phyloP scores from a whole-genome alignment of 2,329 filamentous ascomycete genomes.

The Diplodia corticola region DNA sequence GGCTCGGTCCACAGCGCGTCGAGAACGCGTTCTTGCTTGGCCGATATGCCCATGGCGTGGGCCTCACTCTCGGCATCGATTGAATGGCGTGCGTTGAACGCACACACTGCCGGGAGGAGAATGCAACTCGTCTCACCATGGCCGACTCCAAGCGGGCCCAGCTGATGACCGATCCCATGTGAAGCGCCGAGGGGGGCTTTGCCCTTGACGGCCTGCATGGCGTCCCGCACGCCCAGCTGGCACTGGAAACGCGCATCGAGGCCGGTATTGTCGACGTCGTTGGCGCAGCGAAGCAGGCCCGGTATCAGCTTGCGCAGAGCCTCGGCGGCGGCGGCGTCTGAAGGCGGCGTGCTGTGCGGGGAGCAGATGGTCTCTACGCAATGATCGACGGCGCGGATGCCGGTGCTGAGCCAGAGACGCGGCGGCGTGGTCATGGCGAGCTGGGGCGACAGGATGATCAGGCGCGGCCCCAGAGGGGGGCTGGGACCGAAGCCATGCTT shows the following conservation, averaged over 20 bases:
- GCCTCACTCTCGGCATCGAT: constrained; percentile 28
- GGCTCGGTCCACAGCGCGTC: constrained; percentile 44
- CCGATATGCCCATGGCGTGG: constrained; percentile 38
- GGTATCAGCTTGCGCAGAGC: constrained; percentile 47
- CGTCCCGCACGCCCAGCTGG: constrained; percentile 54
- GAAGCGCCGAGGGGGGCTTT: constrained; percentile 44
- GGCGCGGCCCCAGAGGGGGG: constrained; percentile 43
- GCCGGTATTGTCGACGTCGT: constrained; percentile 43
- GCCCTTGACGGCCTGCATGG: constrained; percentile 51
- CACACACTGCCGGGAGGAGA: constrained; percentile 57
- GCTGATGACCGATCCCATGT: constrained; percentile 47
- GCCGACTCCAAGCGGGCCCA: constrained; percentile 56
- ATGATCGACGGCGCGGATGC: constrained; percentile 57
- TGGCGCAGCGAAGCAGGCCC: constrained; percentile 45
- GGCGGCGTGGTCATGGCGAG: constrained; percentile 54
- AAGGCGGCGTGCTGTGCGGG: constrained; percentile 33
- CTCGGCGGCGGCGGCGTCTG: constrained; percentile 40
- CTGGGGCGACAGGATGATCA: constrained; percentile 59
- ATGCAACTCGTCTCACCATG: constrained; percentile 63
- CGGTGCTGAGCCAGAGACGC: constrained; percentile 59
- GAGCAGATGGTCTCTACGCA: constrained; percentile 59
- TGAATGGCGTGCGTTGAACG: constrained; percentile 49
- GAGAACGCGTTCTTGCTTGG: constrained; percentile 42
- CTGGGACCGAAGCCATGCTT: constrained; percentile 31
- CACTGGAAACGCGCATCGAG: constrained; percentile 49